Evolutionary conservation across 805 yeast genomes (phyloP).

Genomic region (Huiozyma naganishii): DNA sequence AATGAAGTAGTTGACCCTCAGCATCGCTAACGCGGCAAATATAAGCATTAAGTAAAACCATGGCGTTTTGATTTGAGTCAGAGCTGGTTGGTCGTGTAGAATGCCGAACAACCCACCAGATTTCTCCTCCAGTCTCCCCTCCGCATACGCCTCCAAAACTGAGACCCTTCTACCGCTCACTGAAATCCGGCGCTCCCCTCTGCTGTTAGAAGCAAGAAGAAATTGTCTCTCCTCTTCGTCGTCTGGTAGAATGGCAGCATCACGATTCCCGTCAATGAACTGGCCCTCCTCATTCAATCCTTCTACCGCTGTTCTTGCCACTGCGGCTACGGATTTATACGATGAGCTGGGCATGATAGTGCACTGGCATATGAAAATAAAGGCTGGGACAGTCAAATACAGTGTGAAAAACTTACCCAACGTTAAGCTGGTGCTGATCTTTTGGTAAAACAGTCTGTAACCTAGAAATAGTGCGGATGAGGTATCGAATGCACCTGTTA

Average conservation of each 20-base stretch:
- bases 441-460: constrained; percentile 57
- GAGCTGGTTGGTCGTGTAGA: constrained; percentile 51
- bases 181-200: background rate
- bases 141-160: constrained; percentile 56
- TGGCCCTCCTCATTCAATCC: constrained; percentile 65
- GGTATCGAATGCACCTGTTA: constrained; percentile 92
- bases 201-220: constrained; percentile 13
- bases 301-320: constrained; percentile 60
- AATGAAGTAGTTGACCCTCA: constrained; percentile 83
- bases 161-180: constrained; percentile 34
- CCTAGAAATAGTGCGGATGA: constrained; percentile 78
- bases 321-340: constrained; percentile 59
- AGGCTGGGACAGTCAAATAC: constrained; percentile 67
- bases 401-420: constrained; percentile 50
- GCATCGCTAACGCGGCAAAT: constrained; percentile 81
- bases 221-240: constrained; percentile 28
- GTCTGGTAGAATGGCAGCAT: constrained; percentile 37
- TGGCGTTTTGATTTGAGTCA: constrained; percentile 38
- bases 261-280: constrained; percentile 30
- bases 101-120: constrained; percentile 67
- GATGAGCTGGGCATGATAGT: constrained; percentile 71
- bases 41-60: constrained; percentile 74
- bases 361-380: constrained; percentile 63
- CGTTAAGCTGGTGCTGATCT: constrained; percentile 17
- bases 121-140: constrained; percentile 38